A percentile compares a stretch with the other conserved stretches of the same genome.
Conservation (phyloP, 1,284 basidiomycete species). For the Naganishia albida region DNA sequence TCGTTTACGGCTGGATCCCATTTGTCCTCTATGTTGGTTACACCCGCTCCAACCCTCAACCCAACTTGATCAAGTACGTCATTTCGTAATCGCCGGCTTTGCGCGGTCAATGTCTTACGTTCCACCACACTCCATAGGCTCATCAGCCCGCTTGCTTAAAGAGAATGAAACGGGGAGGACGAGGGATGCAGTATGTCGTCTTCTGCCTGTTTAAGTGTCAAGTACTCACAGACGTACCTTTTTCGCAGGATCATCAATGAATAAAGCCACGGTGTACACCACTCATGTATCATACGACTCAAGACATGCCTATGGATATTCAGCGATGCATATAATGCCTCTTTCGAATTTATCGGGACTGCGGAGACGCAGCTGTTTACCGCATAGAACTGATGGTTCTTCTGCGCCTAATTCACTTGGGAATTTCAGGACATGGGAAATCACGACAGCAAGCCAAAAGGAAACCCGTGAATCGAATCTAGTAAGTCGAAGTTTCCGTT, state of each 20-base stretch:
- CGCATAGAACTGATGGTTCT: too few species aligned
- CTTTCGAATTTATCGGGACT: too few species aligned
- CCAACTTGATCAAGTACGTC: slow-evolving; percentile 87
- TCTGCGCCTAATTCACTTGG: too few species aligned
- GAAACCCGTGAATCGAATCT: too few species aligned
- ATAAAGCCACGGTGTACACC: slow-evolving; percentile 15
- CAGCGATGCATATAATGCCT: not conserved
- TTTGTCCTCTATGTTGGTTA: slow-evolving; percentile 91
- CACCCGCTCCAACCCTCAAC: slow-evolving; percentile 82
- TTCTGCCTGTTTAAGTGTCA: not conserved
- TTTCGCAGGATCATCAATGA: not conserved
- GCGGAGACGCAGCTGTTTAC: too few species aligned
- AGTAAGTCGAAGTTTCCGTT: not conserved
- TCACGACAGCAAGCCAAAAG: too few species aligned
- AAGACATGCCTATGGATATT: slow-evolving; percentile 6
- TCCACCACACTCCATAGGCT: slow-evolving; percentile 16
- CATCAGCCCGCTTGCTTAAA: slow-evolving; percentile 33
- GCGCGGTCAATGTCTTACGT: not conserved
- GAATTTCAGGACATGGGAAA: too few species aligned
- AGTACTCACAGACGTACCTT: not conserved
- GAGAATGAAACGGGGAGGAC: not conserved
- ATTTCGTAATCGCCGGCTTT: not conserved
- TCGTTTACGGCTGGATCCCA: slow-evolving; percentile 92
- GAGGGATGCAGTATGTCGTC: not conserved
- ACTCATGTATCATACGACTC: slow-evolving; percentile 25